Evolutionary conservation across 2,329 filamentous ascomycete species (phyloP).

Genomic region (Paecilomyces fulvus): DNA sequence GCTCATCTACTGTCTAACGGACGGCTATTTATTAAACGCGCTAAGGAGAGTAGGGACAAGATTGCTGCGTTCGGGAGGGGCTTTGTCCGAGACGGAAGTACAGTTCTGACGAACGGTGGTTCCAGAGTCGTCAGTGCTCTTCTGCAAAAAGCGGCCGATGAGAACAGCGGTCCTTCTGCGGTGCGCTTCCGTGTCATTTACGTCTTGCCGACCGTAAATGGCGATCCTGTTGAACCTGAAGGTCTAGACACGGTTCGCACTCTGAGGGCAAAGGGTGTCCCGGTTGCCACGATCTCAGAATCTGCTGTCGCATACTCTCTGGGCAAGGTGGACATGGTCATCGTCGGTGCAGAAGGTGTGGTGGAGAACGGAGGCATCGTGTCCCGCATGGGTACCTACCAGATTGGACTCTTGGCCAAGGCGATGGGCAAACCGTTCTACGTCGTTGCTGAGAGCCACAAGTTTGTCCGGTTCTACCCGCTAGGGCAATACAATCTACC

Average conservation of each 20-base stretch:
- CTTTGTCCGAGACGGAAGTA: conserved; percentile 69
- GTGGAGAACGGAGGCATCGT: conserved; percentile 92
- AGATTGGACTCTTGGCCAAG: conserved; percentile 75
- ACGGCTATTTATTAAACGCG: conserved; percentile 74
- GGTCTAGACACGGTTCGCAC: conserved; percentile 62
- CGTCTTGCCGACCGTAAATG: conserved; percentile 42
- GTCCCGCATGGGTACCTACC: conserved; percentile 75
- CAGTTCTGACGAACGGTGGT: conserved; percentile 84
- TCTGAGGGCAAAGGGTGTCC: conserved; percentile 65
- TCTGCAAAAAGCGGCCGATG: conserved; percentile 63
- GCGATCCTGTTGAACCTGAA: conserved; percentile 43
- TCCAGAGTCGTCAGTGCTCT: conserved; percentile 75
- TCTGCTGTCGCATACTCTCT: conserved; percentile 73
- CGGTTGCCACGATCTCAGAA: conserved; percentile 72
- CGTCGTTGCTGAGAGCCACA: conserved; percentile 90
- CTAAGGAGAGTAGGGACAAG: conserved; percentile 73
- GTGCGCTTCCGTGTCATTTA: conserved; percentile 80
- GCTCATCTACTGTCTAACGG: conserved; percentile 80
- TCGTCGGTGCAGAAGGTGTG: conserved; percentile 69
- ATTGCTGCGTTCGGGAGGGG: conserved; percentile 73
- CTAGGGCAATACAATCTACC: conserved; percentile 73
- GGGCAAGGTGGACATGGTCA: conserved; percentile 60
- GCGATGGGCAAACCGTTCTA: conserved; percentile 70
- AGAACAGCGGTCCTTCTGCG: conserved; percentile 45
- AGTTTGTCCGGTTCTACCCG: conserved; percentile 84